These are phyloP conservation scores for Paramecium primaurelia DNA, from an alignment of 73 alveolate genomes.

Conservation along the genomic window DNA sequence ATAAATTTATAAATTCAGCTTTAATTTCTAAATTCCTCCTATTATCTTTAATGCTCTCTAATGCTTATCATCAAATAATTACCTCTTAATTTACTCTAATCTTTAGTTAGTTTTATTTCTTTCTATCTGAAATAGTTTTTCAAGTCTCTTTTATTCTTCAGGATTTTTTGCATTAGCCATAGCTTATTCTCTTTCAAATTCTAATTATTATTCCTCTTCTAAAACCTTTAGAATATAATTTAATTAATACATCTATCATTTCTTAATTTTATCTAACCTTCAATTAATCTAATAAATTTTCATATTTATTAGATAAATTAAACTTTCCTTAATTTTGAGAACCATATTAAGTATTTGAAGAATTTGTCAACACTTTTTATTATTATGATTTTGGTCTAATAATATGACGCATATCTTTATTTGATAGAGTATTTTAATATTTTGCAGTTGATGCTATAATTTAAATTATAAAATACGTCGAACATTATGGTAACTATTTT, in stretches of 20 bases:
- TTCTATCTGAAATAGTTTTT: conserved; percentile 8
- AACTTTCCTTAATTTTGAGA: background rate
- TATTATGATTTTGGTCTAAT: conserved; percentile 18
- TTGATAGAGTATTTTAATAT: background rate
- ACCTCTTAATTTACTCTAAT: background rate
- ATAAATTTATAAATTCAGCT: background rate
- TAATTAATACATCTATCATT: background rate
- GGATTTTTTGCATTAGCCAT: background rate
- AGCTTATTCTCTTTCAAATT: conserved; percentile 9
- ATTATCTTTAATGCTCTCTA: conserved; percentile 1
- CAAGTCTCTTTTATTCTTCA: conserved; percentile 3
- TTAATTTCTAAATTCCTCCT: background rate
- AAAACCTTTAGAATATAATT: background rate
- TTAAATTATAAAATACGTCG: background rate
- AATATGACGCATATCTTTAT: background rate
- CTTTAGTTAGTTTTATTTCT: conserved; percentile 24
- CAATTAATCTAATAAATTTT: background rate
- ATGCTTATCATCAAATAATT: background rate
- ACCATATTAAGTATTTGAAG: background rate
- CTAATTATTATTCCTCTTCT: background rate
- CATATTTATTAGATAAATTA: background rate
- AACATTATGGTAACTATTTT: background rate
- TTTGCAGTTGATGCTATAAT: conserved; percentile 34
- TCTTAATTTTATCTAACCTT: conserved; percentile 25
- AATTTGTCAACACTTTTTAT: background rate